Percentiles rank a stretch among this genome's conserved stretches.
These are phyloP conservation scores for Rhizopus stolonifer DNA, from an alignment of 371 early-diverging fungal species.

Conservation along the genomic window DNA sequence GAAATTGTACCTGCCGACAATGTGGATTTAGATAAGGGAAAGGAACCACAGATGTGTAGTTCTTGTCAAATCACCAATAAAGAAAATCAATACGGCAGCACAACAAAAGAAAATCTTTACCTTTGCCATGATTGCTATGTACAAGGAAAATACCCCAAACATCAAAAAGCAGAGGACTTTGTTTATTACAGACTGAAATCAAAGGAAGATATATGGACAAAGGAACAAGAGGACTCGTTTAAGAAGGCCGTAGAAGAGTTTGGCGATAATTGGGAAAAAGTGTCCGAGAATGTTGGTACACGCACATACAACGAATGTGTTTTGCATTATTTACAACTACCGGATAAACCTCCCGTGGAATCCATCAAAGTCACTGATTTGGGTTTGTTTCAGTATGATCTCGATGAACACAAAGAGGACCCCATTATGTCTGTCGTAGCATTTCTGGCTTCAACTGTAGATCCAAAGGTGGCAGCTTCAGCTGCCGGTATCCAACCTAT, in stretches of 20 bases:
- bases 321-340: constrained; percentile 38
- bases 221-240: constrained; percentile 34
- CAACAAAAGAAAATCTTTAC: constrained; percentile 6
- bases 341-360: constrained; percentile 71
- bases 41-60: constrained; percentile 14
- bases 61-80: constrained; percentile 7
- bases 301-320: constrained; percentile 49
- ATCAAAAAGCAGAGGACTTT: constrained; percentile 33
- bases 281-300: constrained; percentile 41
- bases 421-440: constrained; percentile 95
- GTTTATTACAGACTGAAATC: background rate
- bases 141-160: constrained; percentile 47
- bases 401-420: constrained; percentile 77
- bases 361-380: constrained; percentile 40
- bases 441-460: constrained; percentile 92
- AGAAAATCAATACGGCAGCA: constrained; percentile 18
- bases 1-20: background rate
- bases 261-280: constrained; percentile 40
- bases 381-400: constrained; percentile 52
- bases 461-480: constrained; percentile 89
- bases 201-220: constrained; percentile 34
- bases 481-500: constrained; percentile 57
- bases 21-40: constrained; percentile 5
- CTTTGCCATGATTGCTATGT: constrained; percentile 22
- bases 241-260: constrained; percentile 34